Evolutionary conservation across 108 stramenopile genomes (phyloP).

Genomic region (Cafeteria roenbergensis): DNA sequence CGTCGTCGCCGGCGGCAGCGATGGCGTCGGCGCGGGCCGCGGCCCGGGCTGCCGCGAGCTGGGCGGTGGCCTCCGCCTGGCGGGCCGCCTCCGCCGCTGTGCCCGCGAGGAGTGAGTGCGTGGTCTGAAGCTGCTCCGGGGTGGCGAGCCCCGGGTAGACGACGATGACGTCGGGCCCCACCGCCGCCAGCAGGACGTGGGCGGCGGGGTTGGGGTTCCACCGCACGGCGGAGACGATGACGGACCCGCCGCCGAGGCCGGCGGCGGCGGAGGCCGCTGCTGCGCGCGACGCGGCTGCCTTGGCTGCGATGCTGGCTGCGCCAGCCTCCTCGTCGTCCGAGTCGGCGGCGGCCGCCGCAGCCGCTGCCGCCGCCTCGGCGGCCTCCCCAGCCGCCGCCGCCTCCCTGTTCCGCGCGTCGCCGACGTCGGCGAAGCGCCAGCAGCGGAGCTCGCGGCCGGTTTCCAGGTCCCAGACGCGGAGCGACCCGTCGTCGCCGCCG

Average conservation of each 20-base stretch:
- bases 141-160: neutral
- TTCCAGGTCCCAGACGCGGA: conserved; percentile 85
- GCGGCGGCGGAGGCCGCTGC: too few relatives aligned
- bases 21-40: neutral
- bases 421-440: conserved; percentile 28
- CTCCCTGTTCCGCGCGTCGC: conserved; percentile 52
- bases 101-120: too few relatives aligned
- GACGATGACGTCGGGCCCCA: conserved; percentile 11
- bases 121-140: too few relatives aligned
- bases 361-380: conserved; percentile 24
- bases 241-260: neutral
- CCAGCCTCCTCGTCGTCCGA: too few relatives aligned
- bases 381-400: conserved; percentile 14
- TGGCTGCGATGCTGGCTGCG: too few relatives aligned
- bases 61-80: neutral
- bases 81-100: neutral
- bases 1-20: neutral
- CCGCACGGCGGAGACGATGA: conserved; percentile 42
- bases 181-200: conserved; percentile 53
- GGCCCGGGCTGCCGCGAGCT: neutral
- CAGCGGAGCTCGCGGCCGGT: conserved; percentile 43
- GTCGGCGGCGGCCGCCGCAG: conserved; percentile 28
- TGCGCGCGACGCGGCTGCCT: too few relatives aligned
- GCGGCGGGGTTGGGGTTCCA: conserved; percentile 81
- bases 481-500: conserved; percentile 69